Base-by-base conservation (phyloP, 2,329 filamentous ascomycete species). In the Scleromitrula shiraiana region DNA sequence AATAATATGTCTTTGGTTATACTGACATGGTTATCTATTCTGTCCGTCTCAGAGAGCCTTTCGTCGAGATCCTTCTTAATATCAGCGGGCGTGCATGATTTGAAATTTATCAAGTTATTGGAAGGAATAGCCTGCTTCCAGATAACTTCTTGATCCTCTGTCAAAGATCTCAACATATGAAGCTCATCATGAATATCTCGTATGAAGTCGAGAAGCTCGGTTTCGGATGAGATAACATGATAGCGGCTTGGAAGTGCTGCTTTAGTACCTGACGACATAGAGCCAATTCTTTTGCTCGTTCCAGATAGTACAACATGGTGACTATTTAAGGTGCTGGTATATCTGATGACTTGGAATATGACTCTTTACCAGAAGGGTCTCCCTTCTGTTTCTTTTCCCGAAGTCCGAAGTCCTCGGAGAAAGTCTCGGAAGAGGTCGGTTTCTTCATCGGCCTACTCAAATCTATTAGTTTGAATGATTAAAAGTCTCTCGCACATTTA, bases 1-100 rank as follows among this genome's bases (percentile, higher is more conserved):
- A 50, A 89, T 86, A 41, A 87, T 81, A 50, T 74, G 67, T 95
- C 87, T 66, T 94, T 80, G 53, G 82, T 83, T 52, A 88, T 82
- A 10, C 59, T 56, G 27, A 60, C 57, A 37, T 59, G 57, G 15
- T 52, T 38, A 33, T 59, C 54, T 17, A 50, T 54, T 2, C 52
- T 49, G 12, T 60, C 53, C 1, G 46, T 48, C 36, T 59, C 59
- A 1, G 38, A 40, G 24, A 56, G 27, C 26, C 57, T 57, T 2
- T 54, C 53, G 7, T 46, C 38, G 17, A 59, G 56, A 3, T 53
- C 35, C 24, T 56, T 58, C 41, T 59, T 60, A 19, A 60, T 46
- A 23, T 58, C 54, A 14, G 49, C 38, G 22, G 56, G 58, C 2
- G 47, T 57, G 44, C 35, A 56, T 52, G 10, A 54, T 54, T n/a